Evolutionary conservation across 2,329 filamentous ascomycete species (phyloP), one percentile per base, ranked within the genome.

Genomic region (Cladosporium halotolerans): DNA sequence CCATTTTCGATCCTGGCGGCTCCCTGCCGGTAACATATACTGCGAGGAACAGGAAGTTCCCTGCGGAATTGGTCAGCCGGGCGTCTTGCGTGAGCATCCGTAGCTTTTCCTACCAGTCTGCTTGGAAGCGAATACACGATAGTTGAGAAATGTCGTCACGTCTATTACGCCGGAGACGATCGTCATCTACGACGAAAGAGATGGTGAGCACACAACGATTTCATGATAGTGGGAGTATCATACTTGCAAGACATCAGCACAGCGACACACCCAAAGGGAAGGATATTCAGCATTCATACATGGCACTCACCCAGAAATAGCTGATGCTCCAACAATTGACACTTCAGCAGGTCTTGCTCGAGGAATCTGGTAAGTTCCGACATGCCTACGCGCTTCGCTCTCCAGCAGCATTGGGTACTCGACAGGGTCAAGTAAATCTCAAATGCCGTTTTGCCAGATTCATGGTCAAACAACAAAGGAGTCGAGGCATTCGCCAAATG

Each of bases 21-120:
- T 36, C 44, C 14, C 44, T 19, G 8, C 48, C 42, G 32, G 42
- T 44, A 2, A 44, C 7, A 31, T 51, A 51, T 18, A 43, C 32
- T 8, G 48, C 48, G 10, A 51, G 18, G 40, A 51, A 51, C 10
- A 51, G 48, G 3, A 51, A 32, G n/a, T 51, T 51, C 13, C 48
- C 48, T 51, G 18, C 13, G 19, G 46, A 40, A 6, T 9, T 11
- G 11, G 4, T 14, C 11, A 14, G n/a, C 16, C 11, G n/a, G 5
- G 10, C 2, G 8, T 40, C 5, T 23, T 43, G 11, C 10, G 23
- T n/a, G 10, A 16, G 19, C 4, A 31, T 16, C 9, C 11, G 13
- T 9, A 19, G 1, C 16, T 9, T 31, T 9, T 78, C 2, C 78
- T 73, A 23, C 63, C 63, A 2, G 63, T 66, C 23, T 62, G 61